Percentiles rank a stretch among this genome's conserved stretches.
phyloP scores from a whole-genome alignment of 2,329 filamentous ascomycete species.

The Berkeleyomyces rouxiae region DNA sequence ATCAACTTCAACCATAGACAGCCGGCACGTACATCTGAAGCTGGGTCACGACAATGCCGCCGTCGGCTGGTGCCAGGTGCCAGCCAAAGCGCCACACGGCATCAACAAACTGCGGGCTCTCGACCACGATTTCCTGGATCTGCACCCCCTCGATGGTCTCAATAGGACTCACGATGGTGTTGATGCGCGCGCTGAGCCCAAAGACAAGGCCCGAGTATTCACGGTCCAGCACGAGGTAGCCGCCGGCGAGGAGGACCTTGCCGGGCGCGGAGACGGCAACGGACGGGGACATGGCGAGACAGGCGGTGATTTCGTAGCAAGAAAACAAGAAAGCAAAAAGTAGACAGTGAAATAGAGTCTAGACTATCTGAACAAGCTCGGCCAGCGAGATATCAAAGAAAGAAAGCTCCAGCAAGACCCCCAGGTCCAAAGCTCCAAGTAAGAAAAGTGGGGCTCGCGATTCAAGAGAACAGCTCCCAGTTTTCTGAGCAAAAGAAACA shows the following conservation, averaged over 20 bases:
- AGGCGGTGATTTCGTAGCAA: neutral
- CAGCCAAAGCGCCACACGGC: slow-evolving; percentile 82
- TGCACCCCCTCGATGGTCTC: slow-evolving; percentile 45
- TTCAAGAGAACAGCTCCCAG: neutral
- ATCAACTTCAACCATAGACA: neutral
- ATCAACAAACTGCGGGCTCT: slow-evolving; percentile 77
- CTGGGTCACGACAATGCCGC: slow-evolving; percentile 70
- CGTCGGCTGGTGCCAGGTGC: slow-evolving; percentile 48
- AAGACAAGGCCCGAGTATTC: slow-evolving; percentile 62
- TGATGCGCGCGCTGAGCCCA: slow-evolving; percentile 51
- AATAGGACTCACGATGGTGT: slow-evolving; percentile 41
- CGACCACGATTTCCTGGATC: slow-evolving; percentile 60
- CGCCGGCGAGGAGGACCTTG: slow-evolving; percentile 87
- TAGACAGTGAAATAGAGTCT: neutral
- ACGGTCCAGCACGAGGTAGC: slow-evolving; percentile 86
- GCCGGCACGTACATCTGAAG: slow-evolving; percentile 42
- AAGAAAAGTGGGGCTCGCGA: neutral
- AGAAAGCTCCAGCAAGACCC: neutral
- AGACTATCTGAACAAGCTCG: neutral
- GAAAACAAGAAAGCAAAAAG: neutral
- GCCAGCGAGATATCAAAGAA: neutral
- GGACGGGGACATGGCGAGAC: neutral
- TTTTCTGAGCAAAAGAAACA: neutral
- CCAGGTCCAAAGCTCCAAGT: neutral
- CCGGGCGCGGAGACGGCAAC: slow-evolving; percentile 72